A percentile compares a stretch with the other conserved stretches of the same genome.
These are phyloP conservation scores for Penium margaritaceum DNA, from an alignment of 139 green algal genomes.

Conservation along the genomic window DNA sequence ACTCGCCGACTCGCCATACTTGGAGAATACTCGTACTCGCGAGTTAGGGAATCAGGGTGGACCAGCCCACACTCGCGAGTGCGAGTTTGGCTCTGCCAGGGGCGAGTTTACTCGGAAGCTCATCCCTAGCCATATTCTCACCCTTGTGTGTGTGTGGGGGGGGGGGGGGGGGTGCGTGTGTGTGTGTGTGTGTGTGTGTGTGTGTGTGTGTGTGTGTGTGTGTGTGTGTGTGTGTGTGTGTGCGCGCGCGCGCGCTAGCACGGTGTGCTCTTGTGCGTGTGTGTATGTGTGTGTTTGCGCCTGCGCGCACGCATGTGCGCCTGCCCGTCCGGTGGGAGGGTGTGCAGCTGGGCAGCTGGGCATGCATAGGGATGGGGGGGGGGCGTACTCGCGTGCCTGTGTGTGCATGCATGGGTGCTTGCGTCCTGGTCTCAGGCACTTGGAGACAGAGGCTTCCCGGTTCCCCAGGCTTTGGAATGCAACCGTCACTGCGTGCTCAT, in stretches of 20 bases:
- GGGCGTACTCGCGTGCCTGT: no score
- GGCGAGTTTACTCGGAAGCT: no score
- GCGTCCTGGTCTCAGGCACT: constrained; percentile 56
- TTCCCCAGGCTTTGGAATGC: constrained; percentile 80
- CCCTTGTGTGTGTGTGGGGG: no score
- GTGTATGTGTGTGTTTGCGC: neutral
- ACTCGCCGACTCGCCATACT: no score
- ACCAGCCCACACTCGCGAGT: no score
- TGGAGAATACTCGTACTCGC: no score
- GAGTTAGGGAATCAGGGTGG: no score
- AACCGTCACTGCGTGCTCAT: constrained; percentile 95
- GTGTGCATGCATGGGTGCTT: no score
- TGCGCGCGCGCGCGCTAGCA: neutral
- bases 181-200: neutral
- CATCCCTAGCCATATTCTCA: no score
- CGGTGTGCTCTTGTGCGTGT: neutral
- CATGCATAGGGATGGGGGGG: no score
- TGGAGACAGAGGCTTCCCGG: constrained; percentile 75
- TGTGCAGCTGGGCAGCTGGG: no score
- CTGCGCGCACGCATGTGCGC: neutral
- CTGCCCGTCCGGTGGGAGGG: neutral
- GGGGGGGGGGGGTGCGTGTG: neutral
- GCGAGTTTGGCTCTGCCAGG: no score
- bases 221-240: neutral
- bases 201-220: neutral